Conservation (phyloP, 495 filamentous ascomycete genomes). For the Platismatia glauca region DNA sequence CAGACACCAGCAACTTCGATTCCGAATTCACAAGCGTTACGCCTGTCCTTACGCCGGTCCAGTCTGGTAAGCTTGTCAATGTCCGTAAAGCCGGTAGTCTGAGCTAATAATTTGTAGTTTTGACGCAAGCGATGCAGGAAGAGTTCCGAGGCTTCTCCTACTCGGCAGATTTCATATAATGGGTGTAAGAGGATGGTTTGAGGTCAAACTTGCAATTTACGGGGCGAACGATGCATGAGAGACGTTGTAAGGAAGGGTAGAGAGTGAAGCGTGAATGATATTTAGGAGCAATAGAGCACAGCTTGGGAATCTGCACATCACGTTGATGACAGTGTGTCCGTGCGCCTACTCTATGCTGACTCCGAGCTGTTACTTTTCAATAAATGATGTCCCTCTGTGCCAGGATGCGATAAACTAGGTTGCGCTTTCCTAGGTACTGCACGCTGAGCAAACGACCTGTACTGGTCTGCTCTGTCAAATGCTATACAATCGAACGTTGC, state of each 20-base stretch:
- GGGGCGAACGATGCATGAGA: conserved; percentile 3
- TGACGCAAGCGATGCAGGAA: conserved; percentile 98
- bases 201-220: conserved; percentile 3
- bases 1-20: conserved; percentile 99
- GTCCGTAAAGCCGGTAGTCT: conserved; percentile 7
- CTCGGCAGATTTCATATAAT: conserved; percentile 58
- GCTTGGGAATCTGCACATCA: background rate
- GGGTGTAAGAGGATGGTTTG: background rate
- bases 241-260: background rate
- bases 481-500: background rate
- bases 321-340: background rate
- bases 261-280: background rate
- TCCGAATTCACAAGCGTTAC: conserved; percentile 98
- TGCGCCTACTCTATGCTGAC: background rate
- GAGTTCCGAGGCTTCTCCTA: conserved; percentile 99
- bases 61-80: conserved; percentile 65
- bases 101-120: conserved; percentile 47
- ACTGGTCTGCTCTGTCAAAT: background rate
- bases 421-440: background rate
- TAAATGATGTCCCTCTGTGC: background rate
- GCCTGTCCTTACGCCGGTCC: conserved; percentile 91
- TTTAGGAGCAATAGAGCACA: background rate
- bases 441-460: background rate
- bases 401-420: background rate
- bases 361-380: background rate